These are phyloP conservation scores for Paecilomyces niveus DNA, from an alignment of 2,329 filamentous ascomycete genomes.

Conservation along the genomic window DNA sequence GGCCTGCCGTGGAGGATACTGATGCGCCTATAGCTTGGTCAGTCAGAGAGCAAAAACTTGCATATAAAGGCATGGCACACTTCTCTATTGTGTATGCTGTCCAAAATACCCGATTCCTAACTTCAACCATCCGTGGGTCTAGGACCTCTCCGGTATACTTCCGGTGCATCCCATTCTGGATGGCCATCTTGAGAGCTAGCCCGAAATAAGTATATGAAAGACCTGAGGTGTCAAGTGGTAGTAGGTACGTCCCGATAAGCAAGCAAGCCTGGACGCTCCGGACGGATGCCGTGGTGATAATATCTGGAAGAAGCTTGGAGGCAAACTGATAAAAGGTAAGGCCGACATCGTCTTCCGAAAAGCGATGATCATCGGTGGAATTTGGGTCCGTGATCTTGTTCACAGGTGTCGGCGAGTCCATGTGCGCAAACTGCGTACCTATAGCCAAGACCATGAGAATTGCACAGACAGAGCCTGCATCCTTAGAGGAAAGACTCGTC, in stretches of 20 bases:
- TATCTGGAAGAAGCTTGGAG: slow-evolving; percentile 48
- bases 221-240: slow-evolving; percentile 51
- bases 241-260: slow-evolving; percentile 49
- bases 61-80: slow-evolving; percentile 21
- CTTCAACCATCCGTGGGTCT: slow-evolving; percentile 44
- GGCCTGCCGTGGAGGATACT: slow-evolving; percentile 52
- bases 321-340: slow-evolving; percentile 52
- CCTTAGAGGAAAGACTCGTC: slow-evolving; percentile 26
- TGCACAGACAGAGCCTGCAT: slow-evolving; percentile 34
- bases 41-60: slow-evolving; percentile 1
- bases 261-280: slow-evolving; percentile 54
- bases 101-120: slow-evolving; percentile 52
- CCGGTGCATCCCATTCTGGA: slow-evolving; percentile 56
- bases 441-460: slow-evolving; percentile 38
- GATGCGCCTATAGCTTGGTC: slow-evolving; percentile 36
- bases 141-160: slow-evolving; percentile 43
- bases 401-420: slow-evolving; percentile 31
- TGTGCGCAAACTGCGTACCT: slow-evolving; percentile 39
- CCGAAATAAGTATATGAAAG: slow-evolving; percentile 53
- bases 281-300: slow-evolving; percentile 50
- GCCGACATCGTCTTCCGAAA: slow-evolving; percentile 48
- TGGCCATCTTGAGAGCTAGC: slow-evolving; percentile 50
- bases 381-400: slow-evolving; percentile 21
- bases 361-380: slow-evolving; percentile 25
- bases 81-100: slow-evolving; percentile 52